Percentiles rank a stretch among this genome's conserved stretches.
phyloP scores from a whole-genome alignment of 495 filamentous ascomycete genomes.

The Sabuloglossum arenarium region DNA sequence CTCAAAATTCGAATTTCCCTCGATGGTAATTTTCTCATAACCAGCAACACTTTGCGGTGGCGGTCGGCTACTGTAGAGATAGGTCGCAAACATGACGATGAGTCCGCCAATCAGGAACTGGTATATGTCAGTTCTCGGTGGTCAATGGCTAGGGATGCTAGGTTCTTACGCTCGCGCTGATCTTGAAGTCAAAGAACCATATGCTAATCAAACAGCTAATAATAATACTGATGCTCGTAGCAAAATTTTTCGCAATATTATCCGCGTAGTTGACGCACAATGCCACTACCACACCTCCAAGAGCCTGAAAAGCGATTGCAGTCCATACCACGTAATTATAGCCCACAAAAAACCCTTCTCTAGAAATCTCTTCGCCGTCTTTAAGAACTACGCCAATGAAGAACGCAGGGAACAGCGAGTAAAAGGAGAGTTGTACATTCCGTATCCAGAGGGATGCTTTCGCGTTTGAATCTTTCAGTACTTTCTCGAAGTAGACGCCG shows the following conservation, averaged over 20 bases:
- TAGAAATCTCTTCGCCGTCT: conserved; percentile 65
- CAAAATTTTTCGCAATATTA: conserved; percentile 80
- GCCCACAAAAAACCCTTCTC: conserved; percentile 76
- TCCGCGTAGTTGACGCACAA: conserved; percentile 74
- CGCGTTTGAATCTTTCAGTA: conserved; percentile 59
- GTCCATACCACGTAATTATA: conserved; percentile 87
- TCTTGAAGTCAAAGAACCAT: conserved; percentile 54
- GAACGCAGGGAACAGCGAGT: conserved; percentile 70
- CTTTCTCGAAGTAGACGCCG: conserved; percentile 87
- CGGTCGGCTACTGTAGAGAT: conserved; percentile 51
- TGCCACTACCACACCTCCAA: conserved; percentile 63
- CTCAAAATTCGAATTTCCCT: conserved; percentile 16
- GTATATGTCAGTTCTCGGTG: conserved; percentile 9
- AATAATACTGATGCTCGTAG: conserved; percentile 74
- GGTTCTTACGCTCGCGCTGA: conserved; percentile 44
- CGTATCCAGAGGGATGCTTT: conserved; percentile 68
- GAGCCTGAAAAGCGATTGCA: conserved; percentile 58
- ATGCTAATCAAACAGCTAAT: conserved; percentile 68
- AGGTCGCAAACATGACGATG: conserved; percentile 60
- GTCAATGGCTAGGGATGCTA: neutral
- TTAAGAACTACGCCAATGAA: conserved; percentile 71
- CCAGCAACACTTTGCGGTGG: conserved; percentile 50
- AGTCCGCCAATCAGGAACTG: conserved; percentile 68
- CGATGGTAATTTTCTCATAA: conserved; percentile 53
- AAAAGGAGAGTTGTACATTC: conserved; percentile 84